These are phyloP conservation scores for Neurospora sp. DNA, from an alignment of 495 filamentous ascomycete species.

Conservation along the genomic window DNA sequence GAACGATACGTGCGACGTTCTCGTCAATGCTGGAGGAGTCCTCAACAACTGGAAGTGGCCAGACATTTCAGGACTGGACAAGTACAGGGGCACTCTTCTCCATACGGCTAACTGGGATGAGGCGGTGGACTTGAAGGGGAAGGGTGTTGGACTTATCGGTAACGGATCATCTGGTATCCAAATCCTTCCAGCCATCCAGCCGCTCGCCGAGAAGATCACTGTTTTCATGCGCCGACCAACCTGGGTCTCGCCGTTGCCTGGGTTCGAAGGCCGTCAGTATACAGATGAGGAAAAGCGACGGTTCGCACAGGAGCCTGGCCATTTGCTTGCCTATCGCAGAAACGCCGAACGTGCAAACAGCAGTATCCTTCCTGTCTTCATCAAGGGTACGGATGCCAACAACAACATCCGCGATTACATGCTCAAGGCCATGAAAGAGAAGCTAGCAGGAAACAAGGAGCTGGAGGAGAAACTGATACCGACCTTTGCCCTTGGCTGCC, in stretches of 20 bases:
- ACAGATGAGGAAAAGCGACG: conserved; percentile 20
- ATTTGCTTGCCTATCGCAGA: conserved; percentile 16
- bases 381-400: conserved; percentile 23
- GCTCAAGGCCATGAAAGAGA: conserved; percentile 11
- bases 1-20: background rate
- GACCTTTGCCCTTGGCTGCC: conserved; percentile 49
- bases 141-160: conserved; percentile 31
- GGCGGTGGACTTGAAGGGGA: conserved; percentile 31
- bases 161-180: conserved; percentile 38
- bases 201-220: conserved; percentile 23
- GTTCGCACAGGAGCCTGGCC: conserved; percentile 19
- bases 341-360: conserved; percentile 22
- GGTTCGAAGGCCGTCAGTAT: conserved; percentile 24
- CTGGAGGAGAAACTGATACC: conserved; percentile 36
- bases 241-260: conserved; percentile 41
- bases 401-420: conserved; percentile 2
- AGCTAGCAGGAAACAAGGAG: conserved; percentile 16
- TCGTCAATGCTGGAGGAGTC: background rate
- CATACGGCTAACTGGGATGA: conserved; percentile 45
- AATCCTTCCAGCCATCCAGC: conserved; percentile 42
- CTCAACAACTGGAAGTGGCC: conserved; percentile 30
- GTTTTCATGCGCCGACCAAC: conserved; percentile 45
- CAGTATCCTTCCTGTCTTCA: conserved; percentile 27
- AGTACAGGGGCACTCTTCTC: conserved; percentile 34
- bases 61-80: conserved; percentile 30